phyloP scores from a whole-genome alignment of 805 yeast species.

The Kluyveromyces starmeri region DNA sequence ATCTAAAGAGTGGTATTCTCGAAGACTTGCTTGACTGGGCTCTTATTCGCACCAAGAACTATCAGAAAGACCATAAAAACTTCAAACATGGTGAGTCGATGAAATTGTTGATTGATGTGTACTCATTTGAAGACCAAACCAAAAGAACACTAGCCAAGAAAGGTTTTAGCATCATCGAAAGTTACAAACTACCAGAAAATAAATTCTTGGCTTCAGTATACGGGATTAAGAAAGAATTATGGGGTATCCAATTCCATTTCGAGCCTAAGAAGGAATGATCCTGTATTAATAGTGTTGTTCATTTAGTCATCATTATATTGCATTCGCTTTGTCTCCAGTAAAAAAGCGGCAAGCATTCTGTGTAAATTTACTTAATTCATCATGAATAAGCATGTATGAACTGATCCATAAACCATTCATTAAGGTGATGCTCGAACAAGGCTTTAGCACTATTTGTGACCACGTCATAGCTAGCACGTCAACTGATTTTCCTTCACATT shows the following conservation, averaged over 20 bases:
- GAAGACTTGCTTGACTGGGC: conserved; percentile 59
- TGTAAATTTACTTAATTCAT: too few species aligned
- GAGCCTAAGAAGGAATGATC: conserved; percentile 13
- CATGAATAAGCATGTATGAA: too few species aligned
- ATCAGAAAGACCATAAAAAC: conserved; percentile 30
- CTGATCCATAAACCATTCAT: too few species aligned
- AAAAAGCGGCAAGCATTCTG: too few species aligned
- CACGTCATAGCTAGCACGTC: too few species aligned
- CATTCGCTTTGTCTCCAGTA: too few species aligned
- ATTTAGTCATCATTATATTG: too few species aligned
- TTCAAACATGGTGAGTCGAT: conserved; percentile 24
- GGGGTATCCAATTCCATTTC: conserved; percentile 33
- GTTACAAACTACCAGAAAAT: conserved; percentile 21
- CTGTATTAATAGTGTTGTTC: too few species aligned
- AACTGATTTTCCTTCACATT: too few species aligned
- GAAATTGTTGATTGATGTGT: conserved; percentile 38
- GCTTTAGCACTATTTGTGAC: too few species aligned
- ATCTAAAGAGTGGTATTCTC: conserved; percentile 53
- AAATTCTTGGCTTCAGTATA: conserved; percentile 24
- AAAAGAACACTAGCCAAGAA: conserved; percentile 31
- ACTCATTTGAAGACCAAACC: conserved; percentile 41
- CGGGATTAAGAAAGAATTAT: conserved; percentile 25
- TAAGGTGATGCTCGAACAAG: too few species aligned
- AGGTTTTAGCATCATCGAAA: conserved; percentile 36
- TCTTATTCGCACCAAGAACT: conserved; percentile 35